Conservation (phyloP, 192 early-diverging fungal species). For the Kappamyces sp. region DNA sequence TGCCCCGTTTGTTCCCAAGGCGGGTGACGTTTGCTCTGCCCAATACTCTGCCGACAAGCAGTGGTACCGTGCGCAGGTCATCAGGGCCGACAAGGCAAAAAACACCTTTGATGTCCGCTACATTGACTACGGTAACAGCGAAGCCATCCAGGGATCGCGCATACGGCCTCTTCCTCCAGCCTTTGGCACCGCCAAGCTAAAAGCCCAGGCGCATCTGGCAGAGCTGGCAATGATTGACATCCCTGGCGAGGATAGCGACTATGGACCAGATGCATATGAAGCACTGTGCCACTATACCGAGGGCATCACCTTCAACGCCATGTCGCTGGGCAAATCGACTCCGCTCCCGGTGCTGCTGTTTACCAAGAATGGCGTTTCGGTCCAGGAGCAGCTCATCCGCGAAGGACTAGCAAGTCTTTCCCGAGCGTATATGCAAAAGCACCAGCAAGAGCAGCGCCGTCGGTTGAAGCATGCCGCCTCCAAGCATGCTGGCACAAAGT, state of each 20-base stretch:
- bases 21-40: slow-evolving; percentile 67
- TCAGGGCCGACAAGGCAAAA: slow-evolving; percentile 48
- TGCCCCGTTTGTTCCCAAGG: slow-evolving; percentile 46
- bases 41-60: slow-evolving; percentile 82
- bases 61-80: slow-evolving; percentile 86
- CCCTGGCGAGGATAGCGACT: slow-evolving; percentile 61
- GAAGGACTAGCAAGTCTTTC: slow-evolving; percentile 38
- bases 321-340: slow-evolving; percentile 26
- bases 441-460: slow-evolving; percentile 35
- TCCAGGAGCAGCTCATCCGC: slow-evolving; percentile 38
- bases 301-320: slow-evolving; percentile 32
- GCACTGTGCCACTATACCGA: slow-evolving; percentile 60
- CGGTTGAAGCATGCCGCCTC: slow-evolving; percentile 16
- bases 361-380: slow-evolving; percentile 13
- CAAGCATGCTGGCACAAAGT: slow-evolving; percentile 20
- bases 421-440: slow-evolving; percentile 26
- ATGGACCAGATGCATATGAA: slow-evolving; percentile 67
- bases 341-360: slow-evolving; percentile 28
- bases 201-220: slow-evolving; percentile 76
- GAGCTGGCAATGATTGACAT: slow-evolving; percentile 74
- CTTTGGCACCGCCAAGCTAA: slow-evolving; percentile 47
- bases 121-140: slow-evolving; percentile 94
- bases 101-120: slow-evolving; percentile 73
- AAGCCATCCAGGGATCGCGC: slow-evolving; percentile 63
- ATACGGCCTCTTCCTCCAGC: slow-evolving; percentile 68